Evolutionary conservation across 805 yeast genomes (phyloP), one percentile per base, ranked within the genome.

Genomic region (Wickerhamomyces queroliae): DNA sequence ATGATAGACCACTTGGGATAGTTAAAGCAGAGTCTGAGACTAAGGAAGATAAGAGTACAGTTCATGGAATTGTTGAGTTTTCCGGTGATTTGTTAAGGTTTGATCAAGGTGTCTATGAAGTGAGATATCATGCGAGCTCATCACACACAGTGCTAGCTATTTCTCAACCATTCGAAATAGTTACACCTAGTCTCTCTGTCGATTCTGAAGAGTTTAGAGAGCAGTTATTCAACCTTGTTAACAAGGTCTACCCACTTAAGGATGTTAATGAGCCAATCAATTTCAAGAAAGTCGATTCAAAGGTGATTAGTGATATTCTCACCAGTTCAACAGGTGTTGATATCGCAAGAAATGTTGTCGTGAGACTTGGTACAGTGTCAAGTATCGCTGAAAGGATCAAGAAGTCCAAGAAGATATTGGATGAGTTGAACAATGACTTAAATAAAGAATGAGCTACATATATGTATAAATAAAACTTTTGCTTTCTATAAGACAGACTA

Each of bases 21-120:
- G 24, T 39, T 2, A 13, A 34, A 23, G 37, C 28, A 20, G 43
- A 47, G 18, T 26, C 36, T 5, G 24, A 39, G 10, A 33, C 33
- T n/a, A 38, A 46, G 11, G 33, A 37, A 2, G 42, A 38, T 18
- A 48, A 46, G 13, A 53, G 50, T 7, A 45, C 46, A 19, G 52
- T 59, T 9, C 45, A 53, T 4, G 90, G 91, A 1, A 47, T 55
- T 11, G 66, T 74, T 7, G 62, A 50, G 10, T 85, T 85, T 50
- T 54, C 62, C 10, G 66, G 68, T 7, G 66, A 67, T 5, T 61
- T 70, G 36, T 60, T 81, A 32, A 69, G 69, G 49, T 81, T 80
- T 76, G 82, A 80, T 48, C 76, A 72, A 30, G 95, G 95, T 0
- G 66, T 75, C 25, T 85, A 78, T 59, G 91, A 85, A 59, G 70